Evolutionary conservation across 1,284 basidiomycete genomes (phyloP), one percentile per base, ranked within the genome.

Genomic region (Bjerkandera adusta): DNA sequence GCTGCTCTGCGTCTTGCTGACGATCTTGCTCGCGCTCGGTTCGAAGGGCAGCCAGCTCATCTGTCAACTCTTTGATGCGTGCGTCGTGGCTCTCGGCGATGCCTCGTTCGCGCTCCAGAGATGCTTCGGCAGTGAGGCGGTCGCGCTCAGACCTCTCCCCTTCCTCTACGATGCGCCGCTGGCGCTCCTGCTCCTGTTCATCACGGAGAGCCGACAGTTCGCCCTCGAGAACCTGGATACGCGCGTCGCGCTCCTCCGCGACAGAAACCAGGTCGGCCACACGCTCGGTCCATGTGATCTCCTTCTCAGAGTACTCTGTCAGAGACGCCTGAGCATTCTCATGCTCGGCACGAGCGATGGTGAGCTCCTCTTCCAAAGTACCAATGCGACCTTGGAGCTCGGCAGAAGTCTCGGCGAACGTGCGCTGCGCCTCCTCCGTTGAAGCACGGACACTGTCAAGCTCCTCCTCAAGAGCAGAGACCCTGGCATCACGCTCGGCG

Each of bases 41-140:
- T n/a, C 45, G 44, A n/a, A 47, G 45, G 13, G 44, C 39, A 5
- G 41, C 37, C 5, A 50, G 37, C 27, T 47, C 44, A n/a, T 46
- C 49, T 8, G 38, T 50, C 32, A 46, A 35, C 39, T 50, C 49
- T 20, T 50, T 50, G 39, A 50, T 41, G 13, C 35, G 43, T n/a
- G 38, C 38, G 27, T 50, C 45, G 26, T 47, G 43, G 12, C 35
- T 35, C 35, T 50, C 49, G 15, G 32, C 26, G 29, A 37, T 32
- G 22, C 20, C 16, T 12, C 43, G 27, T 20, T 50, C 49, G 8
- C 49, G 45, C 11, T 46, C 49, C 3, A 24, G 29, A 1, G 40
- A 42, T 10, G 26, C 45, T 21, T 45, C 48, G n/a, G 16, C 27
- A 6, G 25, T 24, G 13, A 21, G 22, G 4, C 44, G 36, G 11